Conservation (phyloP, 2,329 filamentous ascomycete species). For the Elsinoe necatrix region DNA sequence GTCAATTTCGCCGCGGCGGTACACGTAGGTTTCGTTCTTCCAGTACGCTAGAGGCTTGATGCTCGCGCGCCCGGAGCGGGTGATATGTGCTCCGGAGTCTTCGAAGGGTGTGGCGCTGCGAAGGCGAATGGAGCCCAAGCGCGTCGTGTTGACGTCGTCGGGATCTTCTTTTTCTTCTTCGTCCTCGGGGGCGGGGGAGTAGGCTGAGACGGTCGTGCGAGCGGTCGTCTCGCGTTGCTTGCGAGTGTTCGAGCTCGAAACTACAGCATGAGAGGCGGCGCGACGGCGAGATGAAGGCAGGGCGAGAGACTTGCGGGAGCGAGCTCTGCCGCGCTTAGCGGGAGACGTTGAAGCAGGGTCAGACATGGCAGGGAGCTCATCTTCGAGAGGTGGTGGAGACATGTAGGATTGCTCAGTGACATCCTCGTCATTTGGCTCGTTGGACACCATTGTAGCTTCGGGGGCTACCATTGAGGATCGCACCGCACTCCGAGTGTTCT, state of each 20-base stretch:
- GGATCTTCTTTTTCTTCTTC: conserved; percentile 18
- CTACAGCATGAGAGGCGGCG: not conserved
- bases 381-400: conserved; percentile 11
- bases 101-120: conserved; percentile 33
- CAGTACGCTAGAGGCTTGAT: conserved; percentile 75
- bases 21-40: conserved; percentile 73
- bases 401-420: not conserved
- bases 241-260: not conserved
- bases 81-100: conserved; percentile 50
- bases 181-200: conserved; percentile 3
- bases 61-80: conserved; percentile 70
- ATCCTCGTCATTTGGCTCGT: conserved; percentile 10
- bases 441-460: not conserved
- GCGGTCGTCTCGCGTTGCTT: not conserved
- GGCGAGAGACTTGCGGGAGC: not conserved
- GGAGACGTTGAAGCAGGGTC: not conserved
- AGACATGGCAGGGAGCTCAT: not conserved
- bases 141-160: conserved; percentile 16
- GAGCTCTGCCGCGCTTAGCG: not conserved
- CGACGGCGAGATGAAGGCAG: not conserved
- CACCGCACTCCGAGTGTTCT: not conserved
- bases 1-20: conserved; percentile 60
- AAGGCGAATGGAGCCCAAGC: conserved; percentile 23
- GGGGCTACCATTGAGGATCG: conserved; percentile 1
- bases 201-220: not conserved